A percentile compares a stretch with the other conserved stretches of the same genome.
Conservation (phyloP, 2,329 filamentous ascomycete genomes). For the Stromatinia cepivora region DNA sequence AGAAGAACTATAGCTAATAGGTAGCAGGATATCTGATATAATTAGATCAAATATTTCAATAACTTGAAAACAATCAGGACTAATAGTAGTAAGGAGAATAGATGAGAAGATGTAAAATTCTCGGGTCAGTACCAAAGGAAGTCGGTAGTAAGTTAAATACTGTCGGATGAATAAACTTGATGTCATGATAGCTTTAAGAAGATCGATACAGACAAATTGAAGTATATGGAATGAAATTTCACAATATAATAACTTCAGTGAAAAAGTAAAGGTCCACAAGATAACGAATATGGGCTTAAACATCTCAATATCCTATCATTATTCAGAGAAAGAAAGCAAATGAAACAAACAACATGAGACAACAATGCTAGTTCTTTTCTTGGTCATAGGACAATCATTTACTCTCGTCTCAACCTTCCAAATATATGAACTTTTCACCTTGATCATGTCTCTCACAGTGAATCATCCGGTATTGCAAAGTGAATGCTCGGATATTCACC, state of each 20-base stretch:
- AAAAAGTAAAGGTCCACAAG: background rate
- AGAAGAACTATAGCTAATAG: fast-evolving
- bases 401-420: background rate
- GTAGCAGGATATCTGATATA: background rate
- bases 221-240: background rate
- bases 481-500: background rate
- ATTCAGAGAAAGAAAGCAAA: too few relatives aligned
- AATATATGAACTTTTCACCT: background rate
- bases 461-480: background rate
- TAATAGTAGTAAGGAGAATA: too few relatives aligned
- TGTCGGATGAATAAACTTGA: fast-evolving
- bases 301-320: too few relatives aligned
- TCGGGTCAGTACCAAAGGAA: background rate
- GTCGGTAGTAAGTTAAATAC: fast-evolving
- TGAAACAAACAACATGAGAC: background rate
- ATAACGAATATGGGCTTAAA: background rate
- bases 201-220: background rate
- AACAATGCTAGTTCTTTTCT: background rate
- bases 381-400: background rate
- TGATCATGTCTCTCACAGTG: background rate
- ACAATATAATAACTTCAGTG: fast-evolving
- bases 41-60: background rate
- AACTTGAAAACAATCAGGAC: background rate
- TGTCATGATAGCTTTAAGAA: background rate
- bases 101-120: background rate